Evolutionary conservation across 352 stramenopile species (phyloP).

Genomic region (Pythium dissimile): DNA sequence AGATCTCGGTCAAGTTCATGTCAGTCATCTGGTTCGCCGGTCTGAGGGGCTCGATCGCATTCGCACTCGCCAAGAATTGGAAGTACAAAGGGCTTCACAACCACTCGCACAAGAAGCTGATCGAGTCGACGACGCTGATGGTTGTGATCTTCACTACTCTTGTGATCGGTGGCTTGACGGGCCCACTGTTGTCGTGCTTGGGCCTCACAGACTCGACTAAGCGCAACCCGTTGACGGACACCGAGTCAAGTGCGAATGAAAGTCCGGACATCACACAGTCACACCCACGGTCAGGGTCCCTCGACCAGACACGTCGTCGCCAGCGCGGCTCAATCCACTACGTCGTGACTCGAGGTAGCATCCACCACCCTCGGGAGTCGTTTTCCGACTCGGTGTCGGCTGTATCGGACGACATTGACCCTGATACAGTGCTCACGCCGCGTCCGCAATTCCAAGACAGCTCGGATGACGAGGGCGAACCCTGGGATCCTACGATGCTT

Average conservation of each 20-base stretch:
- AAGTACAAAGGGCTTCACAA: constrained; percentile 69
- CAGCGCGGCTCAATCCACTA: constrained; percentile 53
- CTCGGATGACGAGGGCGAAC: constrained; percentile 43
- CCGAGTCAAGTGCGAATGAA: constrained; percentile 21
- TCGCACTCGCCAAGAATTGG: constrained; percentile 87
- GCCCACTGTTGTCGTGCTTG: constrained; percentile 57
- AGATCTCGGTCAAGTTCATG: constrained; percentile 77
- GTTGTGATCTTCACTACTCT: constrained; percentile 87
- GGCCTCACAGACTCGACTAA: constrained; percentile 31
- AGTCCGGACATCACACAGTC: constrained; percentile 21
- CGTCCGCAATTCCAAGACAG: constrained; percentile 69
- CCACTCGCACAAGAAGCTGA: constrained; percentile 68
- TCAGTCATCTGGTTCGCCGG: constrained; percentile 91
- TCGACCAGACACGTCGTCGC: constrained; percentile 18
- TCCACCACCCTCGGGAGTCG: constrained; percentile 21
- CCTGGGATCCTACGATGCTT: constrained; percentile 4
- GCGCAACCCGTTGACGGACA: constrained; percentile 4
- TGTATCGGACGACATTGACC: constrained; percentile 23
- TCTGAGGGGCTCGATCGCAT: constrained; percentile 92
- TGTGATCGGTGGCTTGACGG: constrained; percentile 71
- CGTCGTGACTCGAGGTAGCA: constrained; percentile 34
- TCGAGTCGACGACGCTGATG: constrained; percentile 85
- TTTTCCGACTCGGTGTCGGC: constrained; percentile 3
- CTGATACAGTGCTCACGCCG: constrained; percentile 50
- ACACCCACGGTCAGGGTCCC: constrained; percentile 4